Base-by-base conservation (phyloP, 495 filamentous ascomycete genomes). In the Aspergillus heteromorphus region DNA sequence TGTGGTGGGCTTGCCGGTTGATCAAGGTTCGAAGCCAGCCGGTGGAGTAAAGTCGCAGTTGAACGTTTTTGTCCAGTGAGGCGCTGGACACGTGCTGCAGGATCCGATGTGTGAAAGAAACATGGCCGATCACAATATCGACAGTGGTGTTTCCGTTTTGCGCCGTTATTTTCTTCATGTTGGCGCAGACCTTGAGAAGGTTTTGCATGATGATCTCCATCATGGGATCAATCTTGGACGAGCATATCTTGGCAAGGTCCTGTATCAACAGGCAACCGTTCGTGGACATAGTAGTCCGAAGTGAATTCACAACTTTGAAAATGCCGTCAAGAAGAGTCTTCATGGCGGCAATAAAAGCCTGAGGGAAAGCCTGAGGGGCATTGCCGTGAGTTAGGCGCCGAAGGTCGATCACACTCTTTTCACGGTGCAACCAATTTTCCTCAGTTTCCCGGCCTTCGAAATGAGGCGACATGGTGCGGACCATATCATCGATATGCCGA, bases 381-480 rank as follows among this genome's bases (percentile, higher is more conserved):
- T 97, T 98, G 40, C 93, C 93, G 48, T 83, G 84, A 8, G 86
- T 83, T 16, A 97, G 75, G 57, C 84, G 81, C 25, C 92, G 84
- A 9, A 97, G 67, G 52, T 87, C 89, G 17, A 79, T 77, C 21
- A 87, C 76, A 62, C 78, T 86, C 71, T 91, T 86, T 60, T 97
- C 92, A 65, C 95, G 80, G 49, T 83, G 81, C 61, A 86, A 61
- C 91, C 93, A 98, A 62, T 98, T 98, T 21, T 85, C 77, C 61
- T 97, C 93, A 0, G 87, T 83, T 70, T 98, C 93, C 62, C 80
- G 89, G 36, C 92, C 92, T 57, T 97, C 91, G 60, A 97, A 97
- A 62, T 74, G 79, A 29, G 77, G 77, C 25, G 83, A 73, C 90
- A 99, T 96, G 10, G 84, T 82, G 38, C 79, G 80, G 59, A 95